Conservation (phyloP, 179 eudicot genomes). For the Dionaea muscipula region DNA sequence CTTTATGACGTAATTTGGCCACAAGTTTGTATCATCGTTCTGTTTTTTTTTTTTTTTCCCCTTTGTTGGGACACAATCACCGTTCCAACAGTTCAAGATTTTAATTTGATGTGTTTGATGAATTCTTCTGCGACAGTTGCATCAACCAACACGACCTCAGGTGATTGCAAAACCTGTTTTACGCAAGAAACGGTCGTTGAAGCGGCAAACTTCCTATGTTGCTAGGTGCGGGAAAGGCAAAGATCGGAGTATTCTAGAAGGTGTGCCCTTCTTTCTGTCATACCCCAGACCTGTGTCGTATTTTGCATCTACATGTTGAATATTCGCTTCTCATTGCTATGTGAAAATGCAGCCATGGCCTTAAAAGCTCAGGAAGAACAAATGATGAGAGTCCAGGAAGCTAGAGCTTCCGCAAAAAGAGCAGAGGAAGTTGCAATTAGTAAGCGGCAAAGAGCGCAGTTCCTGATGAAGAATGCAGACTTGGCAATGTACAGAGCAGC, state of each 20-base stretch:
- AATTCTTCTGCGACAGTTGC: conserved; percentile 27
- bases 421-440: conserved; percentile 34
- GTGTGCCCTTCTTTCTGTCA: conserved; percentile 17
- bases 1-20: too few species aligned
- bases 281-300: not conserved
- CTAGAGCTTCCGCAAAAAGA: conserved; percentile 45
- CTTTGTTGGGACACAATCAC: too few species aligned
- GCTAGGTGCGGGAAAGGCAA: conserved; percentile 50
- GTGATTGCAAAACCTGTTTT: conserved; percentile 34
- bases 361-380: conserved; percentile 35
- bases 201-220: conserved; percentile 30
- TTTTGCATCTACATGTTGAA: not conserved
- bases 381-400: conserved; percentile 35
- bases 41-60: too few species aligned
- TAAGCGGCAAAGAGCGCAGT: conserved; percentile 69
- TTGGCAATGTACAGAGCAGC: conserved; percentile 60
- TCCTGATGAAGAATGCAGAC: conserved; percentile 71
- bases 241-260: conserved; percentile 42
- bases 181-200: conserved; percentile 69
- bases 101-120: too few species aligned
- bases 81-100: too few species aligned
- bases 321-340: conserved; percentile 16
- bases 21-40: too few species aligned
- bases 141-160: conserved; percentile 35
- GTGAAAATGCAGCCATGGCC: conserved; percentile 32